Evolutionary conservation across 1,139 yeast species (phyloP).

Genomic region (Geotrichum candidum): DNA sequence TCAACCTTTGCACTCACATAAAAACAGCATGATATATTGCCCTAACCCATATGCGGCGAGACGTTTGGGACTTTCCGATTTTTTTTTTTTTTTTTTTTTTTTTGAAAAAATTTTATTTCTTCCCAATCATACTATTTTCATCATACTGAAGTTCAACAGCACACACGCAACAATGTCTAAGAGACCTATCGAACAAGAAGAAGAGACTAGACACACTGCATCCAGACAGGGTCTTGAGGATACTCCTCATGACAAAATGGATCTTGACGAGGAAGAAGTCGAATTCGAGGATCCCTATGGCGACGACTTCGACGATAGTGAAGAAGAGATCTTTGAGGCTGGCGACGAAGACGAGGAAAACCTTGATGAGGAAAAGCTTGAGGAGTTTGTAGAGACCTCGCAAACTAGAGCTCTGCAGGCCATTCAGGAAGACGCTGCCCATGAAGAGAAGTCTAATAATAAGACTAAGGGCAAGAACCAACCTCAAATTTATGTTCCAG

Average conservation of each 20-base stretch:
- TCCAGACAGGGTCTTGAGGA: slow-evolving; percentile 30
- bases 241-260: slow-evolving; percentile 28
- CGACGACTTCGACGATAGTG: slow-evolving; percentile 83
- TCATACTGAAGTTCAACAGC: background rate
- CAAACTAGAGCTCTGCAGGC: slow-evolving; percentile 29
- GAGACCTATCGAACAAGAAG: slow-evolving; percentile 24
- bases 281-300: slow-evolving; percentile 93
- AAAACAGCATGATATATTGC: background rate
- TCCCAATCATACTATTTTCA: background rate
- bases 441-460: slow-evolving; percentile 34
- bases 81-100: background rate
- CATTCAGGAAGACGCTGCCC: slow-evolving; percentile 34
- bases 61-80: slow-evolving; percentile 8
- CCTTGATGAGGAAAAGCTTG: slow-evolving; percentile 38
- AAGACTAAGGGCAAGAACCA: slow-evolving; percentile 19
- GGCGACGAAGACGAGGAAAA: slow-evolving; percentile 56
- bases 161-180: slow-evolving; percentile 23
- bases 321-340: slow-evolving; percentile 49
- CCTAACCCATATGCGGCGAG: slow-evolving; percentile 16
- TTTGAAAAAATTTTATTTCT: background rate
- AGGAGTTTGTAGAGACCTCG: slow-evolving; percentile 20
- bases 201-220: slow-evolving; percentile 24
- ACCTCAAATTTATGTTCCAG: slow-evolving; percentile 65
- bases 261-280: slow-evolving; percentile 47
- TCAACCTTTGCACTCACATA: background rate